Conservation (phyloP, 331 rosid genomes). For the Quercus tomentella region DNA sequence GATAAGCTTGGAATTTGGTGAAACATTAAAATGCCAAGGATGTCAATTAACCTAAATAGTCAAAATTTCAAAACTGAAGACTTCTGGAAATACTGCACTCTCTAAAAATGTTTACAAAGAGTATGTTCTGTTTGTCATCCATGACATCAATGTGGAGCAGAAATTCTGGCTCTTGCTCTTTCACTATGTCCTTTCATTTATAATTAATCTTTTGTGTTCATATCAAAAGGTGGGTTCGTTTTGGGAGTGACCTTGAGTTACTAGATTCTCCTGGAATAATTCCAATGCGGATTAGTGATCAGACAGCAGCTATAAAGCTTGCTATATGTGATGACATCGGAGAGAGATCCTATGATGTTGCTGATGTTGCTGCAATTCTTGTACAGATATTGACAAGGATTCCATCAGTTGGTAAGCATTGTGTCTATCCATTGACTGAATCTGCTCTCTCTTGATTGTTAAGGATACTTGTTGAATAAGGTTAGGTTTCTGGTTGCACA, state of each 20-base stretch:
- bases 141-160: background rate
- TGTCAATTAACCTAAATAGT: background rate
- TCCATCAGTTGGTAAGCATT: constrained; percentile 65
- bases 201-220: constrained; percentile 5
- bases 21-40: constrained; percentile 5
- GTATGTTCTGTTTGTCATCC: background rate
- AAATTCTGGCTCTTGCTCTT: background rate
- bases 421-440: background rate
- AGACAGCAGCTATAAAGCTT: constrained; percentile 84
- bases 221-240: constrained; percentile 77
- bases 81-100: constrained; percentile 3
- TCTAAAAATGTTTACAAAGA: background rate
- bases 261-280: constrained; percentile 88
- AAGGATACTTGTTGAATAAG: background rate
- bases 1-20: background rate
- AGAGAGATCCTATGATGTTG: constrained; percentile 74
- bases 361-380: constrained; percentile 85
- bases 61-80: background rate
- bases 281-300: constrained; percentile 92
- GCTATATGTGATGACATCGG: constrained; percentile 98
- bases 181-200: background rate
- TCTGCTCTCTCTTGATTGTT: background rate
- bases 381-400: constrained; percentile 81
- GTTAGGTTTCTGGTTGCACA: background rate
- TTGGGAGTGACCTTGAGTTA: constrained; percentile 83